Base-by-base conservation (phyloP, 176 grass and related monocot genomes). In the Triticum urartu region DNA sequence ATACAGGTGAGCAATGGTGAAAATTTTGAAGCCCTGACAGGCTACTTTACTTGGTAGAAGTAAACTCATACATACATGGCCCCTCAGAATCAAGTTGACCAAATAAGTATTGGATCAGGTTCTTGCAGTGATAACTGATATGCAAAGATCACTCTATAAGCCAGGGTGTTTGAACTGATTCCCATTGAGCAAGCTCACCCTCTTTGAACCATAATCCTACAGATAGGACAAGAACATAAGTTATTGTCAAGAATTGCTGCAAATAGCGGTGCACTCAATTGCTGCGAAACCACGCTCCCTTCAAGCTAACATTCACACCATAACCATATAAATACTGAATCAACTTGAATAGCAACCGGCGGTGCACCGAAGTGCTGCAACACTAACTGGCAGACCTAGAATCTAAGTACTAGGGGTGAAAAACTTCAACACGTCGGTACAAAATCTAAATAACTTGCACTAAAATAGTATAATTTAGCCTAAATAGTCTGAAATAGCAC, bases 201-300 rank as follows among this genome's bases (percentile, higher is more conserved):
- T 95, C 93, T 89, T 91, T 92, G 80, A 98, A 98, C 93, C 96
- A 98, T 15, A 98, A 65, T 40, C 81, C 96, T 98, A 80, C 77
- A 85, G 64, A 81, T 61, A 81, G 28, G 17, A 89, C 30, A 65
- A 1, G 13, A 56, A 8, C 8, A 72, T 60, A n/a, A 86, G 84
- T 61, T 73, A 52, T 32, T 50, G 45, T 34, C 61, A 35, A 13
- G 30, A 67, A 40, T 75, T 35, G 39, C 43, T 2, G 66, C 21
- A 7, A 56, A 62, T 30, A 59, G 30, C 15, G 65, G 76, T 10
- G 26, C 4, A 58, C 18, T 58, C 6, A 58, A 58, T 58, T 58
- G 18, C 54, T 58, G 54, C 38, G 58, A 30, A 81, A 72, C 22
- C 62, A 60, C 61, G 13, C n/a, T 14, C 1, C 2, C 39, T 22